Percentiles rank a stretch among this genome's conserved stretches.
These are phyloP conservation scores for Lichtheimia ramosa DNA, from an alignment of 371 early-diverging fungal genomes.

Conservation along the genomic window DNA sequence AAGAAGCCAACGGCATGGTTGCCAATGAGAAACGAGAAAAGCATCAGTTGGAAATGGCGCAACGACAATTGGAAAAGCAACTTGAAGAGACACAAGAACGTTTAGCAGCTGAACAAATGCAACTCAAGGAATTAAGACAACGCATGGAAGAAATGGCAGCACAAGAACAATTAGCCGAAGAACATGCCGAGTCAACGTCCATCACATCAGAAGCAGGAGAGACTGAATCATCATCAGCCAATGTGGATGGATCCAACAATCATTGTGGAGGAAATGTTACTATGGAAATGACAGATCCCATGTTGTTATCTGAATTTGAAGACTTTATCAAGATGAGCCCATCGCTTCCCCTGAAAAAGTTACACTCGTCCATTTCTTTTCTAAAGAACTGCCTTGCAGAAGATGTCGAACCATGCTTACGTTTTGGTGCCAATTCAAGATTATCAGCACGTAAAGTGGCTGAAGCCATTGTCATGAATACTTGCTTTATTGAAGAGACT, in stretches of 20 bases:
- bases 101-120: slow-evolving; percentile 73
- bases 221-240: neutral
- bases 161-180: slow-evolving; percentile 8
- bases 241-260: neutral
- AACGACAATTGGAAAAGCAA: slow-evolving; percentile 60
- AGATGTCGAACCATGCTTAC: slow-evolving; percentile 87
- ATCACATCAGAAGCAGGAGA: neutral
- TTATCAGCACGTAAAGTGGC: slow-evolving; percentile 81
- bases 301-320: slow-evolving; percentile 76
- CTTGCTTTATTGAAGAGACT: slow-evolving; percentile 72
- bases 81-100: slow-evolving; percentile 70
- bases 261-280: too few relatives aligned
- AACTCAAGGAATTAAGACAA: slow-evolving; percentile 71
- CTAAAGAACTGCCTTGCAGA: slow-evolving; percentile 84
- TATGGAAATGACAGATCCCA: slow-evolving; percentile 45
- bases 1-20: slow-evolving; percentile 93
- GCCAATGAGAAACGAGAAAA: slow-evolving; percentile 78
- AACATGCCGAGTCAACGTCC: neutral
- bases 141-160: slow-evolving; percentile 68
- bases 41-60: slow-evolving; percentile 58
- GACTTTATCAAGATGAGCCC: slow-evolving; percentile 73
- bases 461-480: slow-evolving; percentile 87
- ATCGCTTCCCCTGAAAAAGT: slow-evolving; percentile 61
- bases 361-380: slow-evolving; percentile 71
- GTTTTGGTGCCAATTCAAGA: slow-evolving; percentile 85